phyloP scores from a whole-genome alignment of 192 early-diverging fungal genomes.

The Linnemannia exigua region DNA sequence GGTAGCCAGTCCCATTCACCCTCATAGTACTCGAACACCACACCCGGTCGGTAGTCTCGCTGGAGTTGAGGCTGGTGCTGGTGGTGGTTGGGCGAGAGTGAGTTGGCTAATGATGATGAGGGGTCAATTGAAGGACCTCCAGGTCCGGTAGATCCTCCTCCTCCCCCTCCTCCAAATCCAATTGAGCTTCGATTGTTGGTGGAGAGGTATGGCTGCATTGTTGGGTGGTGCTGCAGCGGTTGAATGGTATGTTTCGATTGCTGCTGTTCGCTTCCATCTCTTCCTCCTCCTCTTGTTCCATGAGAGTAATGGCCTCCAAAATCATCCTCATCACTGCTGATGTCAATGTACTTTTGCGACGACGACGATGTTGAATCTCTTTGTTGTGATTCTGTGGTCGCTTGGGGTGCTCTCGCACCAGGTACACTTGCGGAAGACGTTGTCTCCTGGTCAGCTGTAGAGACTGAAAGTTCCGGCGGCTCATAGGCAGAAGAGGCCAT shows the following conservation, averaged over 20 bases:
- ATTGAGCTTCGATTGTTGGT: not conserved
- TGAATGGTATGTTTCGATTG: not conserved
- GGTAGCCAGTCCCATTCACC: conserved; percentile 57
- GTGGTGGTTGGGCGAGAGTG: not conserved
- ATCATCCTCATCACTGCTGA: not conserved
- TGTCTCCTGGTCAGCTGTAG: not conserved
- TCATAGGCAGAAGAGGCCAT: not conserved
- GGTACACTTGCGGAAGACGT: not conserved
- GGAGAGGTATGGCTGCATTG: conserved; percentile 22
- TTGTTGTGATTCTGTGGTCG: not conserved
- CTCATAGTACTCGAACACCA: conserved; percentile 51
- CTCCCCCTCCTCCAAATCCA: not conserved
- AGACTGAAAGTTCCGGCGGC: not conserved
- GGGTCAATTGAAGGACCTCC: not conserved
- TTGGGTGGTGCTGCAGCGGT: conserved; percentile 38
- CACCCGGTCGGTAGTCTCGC: conserved; percentile 42
- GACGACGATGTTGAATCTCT: not conserved
- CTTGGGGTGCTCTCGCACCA: not conserved
- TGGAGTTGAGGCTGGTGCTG: conserved; percentile 22
- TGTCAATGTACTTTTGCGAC: not conserved
- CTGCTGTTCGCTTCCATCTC: not conserved
- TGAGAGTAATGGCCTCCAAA: not conserved
- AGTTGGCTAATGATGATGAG: not conserved
- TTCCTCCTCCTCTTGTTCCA: no score
- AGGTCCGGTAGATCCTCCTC: not conserved